phyloP scores from a whole-genome alignment of 176 grass and related monocot genomes.

The Oryza meyeriana region DNA sequence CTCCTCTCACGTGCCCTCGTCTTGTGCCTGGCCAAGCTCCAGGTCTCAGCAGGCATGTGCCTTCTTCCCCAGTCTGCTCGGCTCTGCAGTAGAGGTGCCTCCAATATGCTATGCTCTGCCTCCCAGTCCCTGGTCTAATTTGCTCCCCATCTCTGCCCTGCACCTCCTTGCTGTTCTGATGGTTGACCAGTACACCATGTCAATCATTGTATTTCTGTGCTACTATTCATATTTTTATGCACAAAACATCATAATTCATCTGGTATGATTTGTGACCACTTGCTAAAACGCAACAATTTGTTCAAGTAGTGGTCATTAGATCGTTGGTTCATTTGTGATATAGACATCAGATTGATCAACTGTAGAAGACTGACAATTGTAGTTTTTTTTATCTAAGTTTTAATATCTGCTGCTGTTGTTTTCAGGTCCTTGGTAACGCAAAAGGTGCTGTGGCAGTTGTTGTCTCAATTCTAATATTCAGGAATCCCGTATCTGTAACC shows the following conservation, averaged over 20 bases:
- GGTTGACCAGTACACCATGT: not conserved
- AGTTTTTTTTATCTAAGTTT: not conserved
- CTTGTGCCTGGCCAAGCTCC: not conserved
- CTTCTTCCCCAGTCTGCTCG: not conserved
- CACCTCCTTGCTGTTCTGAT: not conserved
- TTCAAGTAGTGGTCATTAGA: not conserved
- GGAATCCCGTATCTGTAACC: slow-evolving; percentile 72
- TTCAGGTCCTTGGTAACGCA: slow-evolving; percentile 79
- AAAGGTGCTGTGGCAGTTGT: slow-evolving; percentile 86
- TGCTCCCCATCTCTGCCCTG: too few species aligned
- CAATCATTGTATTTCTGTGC: not conserved
- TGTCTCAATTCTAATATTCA: slow-evolving; percentile 78
- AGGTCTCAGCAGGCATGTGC: not conserved
- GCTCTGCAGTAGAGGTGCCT: too few species aligned
- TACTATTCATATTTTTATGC: not conserved
- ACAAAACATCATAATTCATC: not conserved
- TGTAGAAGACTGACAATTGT: not conserved
- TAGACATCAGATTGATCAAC: not conserved
- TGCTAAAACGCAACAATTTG: not conserved
- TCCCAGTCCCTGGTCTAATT: not conserved
- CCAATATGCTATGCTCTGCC: not conserved
- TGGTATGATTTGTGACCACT: not conserved
- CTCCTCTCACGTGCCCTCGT: not conserved
- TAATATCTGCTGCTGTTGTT: slow-evolving; percentile 14
- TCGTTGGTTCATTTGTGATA: slow-evolving; percentile 8